phyloP scores from a whole-genome alignment of 163 green algal species.

The Chlamydomonas reinhardtii region DNA sequence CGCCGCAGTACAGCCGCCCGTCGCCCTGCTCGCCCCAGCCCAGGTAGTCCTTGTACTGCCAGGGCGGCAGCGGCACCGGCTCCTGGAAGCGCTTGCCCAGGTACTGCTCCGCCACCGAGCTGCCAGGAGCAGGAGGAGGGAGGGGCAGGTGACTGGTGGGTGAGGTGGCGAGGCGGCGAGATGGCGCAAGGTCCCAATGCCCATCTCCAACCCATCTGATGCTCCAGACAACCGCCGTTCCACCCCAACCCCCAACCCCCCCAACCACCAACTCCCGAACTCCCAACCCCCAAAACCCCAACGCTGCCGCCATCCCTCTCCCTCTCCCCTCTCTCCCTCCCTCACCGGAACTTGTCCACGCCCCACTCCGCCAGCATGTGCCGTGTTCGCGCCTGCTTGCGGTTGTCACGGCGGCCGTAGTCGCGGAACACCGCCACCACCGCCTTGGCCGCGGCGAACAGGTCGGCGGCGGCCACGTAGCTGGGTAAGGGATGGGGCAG shows the following conservation, averaged over 20 bases:
- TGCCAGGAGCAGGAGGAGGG: conserved; percentile 76
- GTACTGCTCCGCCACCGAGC: conserved; percentile 97
- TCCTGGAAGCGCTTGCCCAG: conserved; percentile 94
- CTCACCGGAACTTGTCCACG: conserved; percentile 77
- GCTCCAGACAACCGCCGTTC: no score
- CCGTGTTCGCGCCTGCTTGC: conserved; percentile 96
- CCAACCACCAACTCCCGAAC: no score
- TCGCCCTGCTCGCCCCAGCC: conserved; percentile 98
- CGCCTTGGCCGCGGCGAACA: conserved; percentile 93
- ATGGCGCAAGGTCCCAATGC: no score
- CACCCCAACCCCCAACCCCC: no score
- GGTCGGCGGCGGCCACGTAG: conserved; percentile 95
- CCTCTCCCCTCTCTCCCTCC: neutral
- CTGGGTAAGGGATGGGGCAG: neutral
- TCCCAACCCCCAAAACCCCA: neutral
- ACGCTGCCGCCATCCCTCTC: neutral
- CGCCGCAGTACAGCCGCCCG: conserved; percentile 90
- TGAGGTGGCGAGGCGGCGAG: no score
- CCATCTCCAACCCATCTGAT: no score
- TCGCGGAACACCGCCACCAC: conserved; percentile 93
- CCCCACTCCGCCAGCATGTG: conserved; percentile 98
- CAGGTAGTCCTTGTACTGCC: conserved; percentile 96
- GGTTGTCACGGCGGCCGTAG: conserved; percentile 97
- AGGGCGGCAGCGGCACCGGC: conserved; percentile 90
- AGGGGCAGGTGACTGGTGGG: no score